Base-by-base conservation (phyloP, 1,284 basidiomycete species). In the Cryptococcus sp. region DNA sequence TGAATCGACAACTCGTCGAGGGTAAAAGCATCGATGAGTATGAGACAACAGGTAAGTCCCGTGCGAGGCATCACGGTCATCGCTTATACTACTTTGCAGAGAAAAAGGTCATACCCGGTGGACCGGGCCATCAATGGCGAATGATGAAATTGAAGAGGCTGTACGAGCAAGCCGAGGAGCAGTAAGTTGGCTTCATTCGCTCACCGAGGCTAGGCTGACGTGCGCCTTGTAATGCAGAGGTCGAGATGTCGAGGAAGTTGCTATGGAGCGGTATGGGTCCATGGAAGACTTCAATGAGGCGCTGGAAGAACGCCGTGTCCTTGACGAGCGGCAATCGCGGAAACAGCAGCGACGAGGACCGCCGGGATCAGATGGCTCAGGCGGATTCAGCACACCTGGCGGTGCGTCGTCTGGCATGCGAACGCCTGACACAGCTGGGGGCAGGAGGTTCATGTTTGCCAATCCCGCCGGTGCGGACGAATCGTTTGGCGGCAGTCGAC, bases 71-170 rank as follows among this genome's bases (percentile, higher is more conserved):
- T 35, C 10, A 10, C 30, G 13, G 30, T 35, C 7, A 35, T 35
- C 30, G 30, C 30, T 35, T 10, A 35, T 35, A 45, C 16, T 4
- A 10, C 16, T 15, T 27, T n/a, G 43, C 58, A 70, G 71, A 71
- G 86, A 86, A 78, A 70, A 72, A 77, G 25, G 70, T 81, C 50
- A 85, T 83, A 1, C 90, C 91, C 0, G 93, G 94, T 2, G 92
- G 91, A 0, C 90, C 93, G 2, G 95, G 95, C 11, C 91, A 91
- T 17, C 87, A 88, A 71, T 99, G 95, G 95, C 86, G 95, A 22
- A 97, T 98, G 94, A 93, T 92, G 88, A 93, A 94, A 73, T 85
- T 99, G 1, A 86, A 88, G 40, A 83, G 91, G 15, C 88, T 93
- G 1, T 93, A 90, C 73, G 94, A 98, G 75, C 85, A 89, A 4